Base-by-base conservation (phyloP, 257 asterid species). In the Gentiana dahurica region DNA sequence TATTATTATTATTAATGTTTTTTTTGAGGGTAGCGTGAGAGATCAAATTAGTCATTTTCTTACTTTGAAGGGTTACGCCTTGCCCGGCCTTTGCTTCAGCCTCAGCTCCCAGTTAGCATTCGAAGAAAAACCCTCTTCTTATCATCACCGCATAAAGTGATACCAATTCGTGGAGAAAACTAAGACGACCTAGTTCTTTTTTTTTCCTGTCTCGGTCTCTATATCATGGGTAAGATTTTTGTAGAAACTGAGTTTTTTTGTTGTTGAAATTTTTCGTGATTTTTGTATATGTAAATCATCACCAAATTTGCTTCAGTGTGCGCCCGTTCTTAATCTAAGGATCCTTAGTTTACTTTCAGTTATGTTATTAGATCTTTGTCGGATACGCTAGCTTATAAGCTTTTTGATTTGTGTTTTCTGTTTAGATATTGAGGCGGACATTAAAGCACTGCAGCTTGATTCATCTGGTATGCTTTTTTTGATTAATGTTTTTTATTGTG, bases 371-470 rank as follows among this genome's bases (percentile, higher is more conserved):
- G 9, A 13, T 13, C 3, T 55, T 24, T 2, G 49, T 39, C 1
- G 35, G 33, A 39, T 55, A n/a, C 46, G 46, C n/a, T 34, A 13
- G 32, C 1, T 15, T 24, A 3, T 43, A 2, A 57, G 50, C 51
- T 32, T 49, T 57, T 43, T 57, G 60, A 41, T 15, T 39, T 15
- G 33, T 12, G 10, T 47, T 53, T 38, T 49, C 3, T 54, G 8
- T 55, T 37, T 49, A 87, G 96, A 82, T 65, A 83, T 89, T 61
- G 95, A 75, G 71, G 97, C 86, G 67, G 97, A 89, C 37, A 86
- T 89, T 80, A 89, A 81, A 63, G 94, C 85, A 11, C 57, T 89
- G 81, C 94, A 89, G 73, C 95, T 89, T 50, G 97, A 83, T 75
- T 79, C 94, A 50, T 53, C 94, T n/a, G 95, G 94, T 89, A 79